Evolutionary conservation across 1,139 yeast genomes (phyloP).

Genomic region (Suhomyces bolitotheri): DNA sequence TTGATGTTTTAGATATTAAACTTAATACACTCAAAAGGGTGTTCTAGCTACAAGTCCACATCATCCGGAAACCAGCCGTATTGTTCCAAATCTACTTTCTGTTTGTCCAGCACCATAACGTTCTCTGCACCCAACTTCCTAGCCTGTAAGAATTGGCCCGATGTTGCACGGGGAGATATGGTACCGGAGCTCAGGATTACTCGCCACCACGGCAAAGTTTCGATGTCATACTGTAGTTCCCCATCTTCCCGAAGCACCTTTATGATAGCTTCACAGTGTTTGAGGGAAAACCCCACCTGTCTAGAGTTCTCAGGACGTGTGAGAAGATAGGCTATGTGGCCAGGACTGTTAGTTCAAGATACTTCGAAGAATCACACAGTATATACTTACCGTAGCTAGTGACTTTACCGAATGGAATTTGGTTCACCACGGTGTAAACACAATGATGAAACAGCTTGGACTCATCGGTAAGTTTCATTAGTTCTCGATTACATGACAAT

Average conservation of each 20-base stretch:
- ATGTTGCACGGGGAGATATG: constrained; percentile 54
- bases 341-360: constrained; percentile 29
- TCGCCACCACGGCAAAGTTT: constrained; percentile 78
- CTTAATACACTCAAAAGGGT: not conserved
- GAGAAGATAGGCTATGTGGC: constrained; percentile 67
- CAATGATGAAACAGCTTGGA: constrained; percentile 59
- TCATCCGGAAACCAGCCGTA: constrained; percentile 75
- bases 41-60: constrained; percentile 19
- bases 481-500: constrained; percentile 1
- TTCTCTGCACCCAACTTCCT: constrained; percentile 50
- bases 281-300: constrained; percentile 72
- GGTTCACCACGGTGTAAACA: constrained; percentile 54
- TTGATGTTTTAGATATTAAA: too few species aligned
- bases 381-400: constrained; percentile 61
- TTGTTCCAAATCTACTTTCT: constrained; percentile 42
- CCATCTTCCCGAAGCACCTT: constrained; percentile 22
- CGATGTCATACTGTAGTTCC: constrained; percentile 21
- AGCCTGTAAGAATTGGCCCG: constrained; percentile 51
- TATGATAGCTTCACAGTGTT: constrained; percentile 35
- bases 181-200: constrained; percentile 63
- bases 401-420: constrained; percentile 65
- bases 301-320: constrained; percentile 67
- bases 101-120: constrained; percentile 40
- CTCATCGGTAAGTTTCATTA: constrained; percentile 43
- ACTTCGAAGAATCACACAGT: too few species aligned